Base-by-base conservation (phyloP, 2,329 filamentous ascomycete genomes). In the Penicillium sp. region DNA sequence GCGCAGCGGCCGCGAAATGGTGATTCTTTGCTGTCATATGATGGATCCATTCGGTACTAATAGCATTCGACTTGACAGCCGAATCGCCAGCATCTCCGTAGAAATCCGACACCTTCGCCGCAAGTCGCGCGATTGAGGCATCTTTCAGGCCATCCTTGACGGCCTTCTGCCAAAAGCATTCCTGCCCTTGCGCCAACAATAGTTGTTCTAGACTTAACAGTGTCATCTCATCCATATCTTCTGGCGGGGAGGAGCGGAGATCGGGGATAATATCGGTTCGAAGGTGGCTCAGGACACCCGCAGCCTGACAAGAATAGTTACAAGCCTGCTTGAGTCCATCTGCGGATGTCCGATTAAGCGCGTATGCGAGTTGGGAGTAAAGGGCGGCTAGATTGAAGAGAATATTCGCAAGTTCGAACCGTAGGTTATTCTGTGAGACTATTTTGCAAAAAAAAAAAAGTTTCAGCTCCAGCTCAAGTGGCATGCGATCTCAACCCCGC, bases 121-220 rank as follows among this genome's bases (percentile, higher is more conserved):
- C 92, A 16, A 99, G 81, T 71, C 95, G 94, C 2, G 94, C 90
- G 58, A 99, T 96, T 0, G 89, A 91, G 1, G 87, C 89, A 70
- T 99, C 94, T 72, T 96, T 97, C 76, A 96, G 86, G 21, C 88
- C 87, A 70, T 97, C 93, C 78, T 95, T 92, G 54, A 96, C 92
- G 1, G 94, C 93, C 71, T 96, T 97, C 64, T 94, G 89, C 94
- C 94, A 99, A 74, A 94, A 97, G 71, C 92, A 97, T 76, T 99
- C 94, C 70, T 99, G 94, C 24, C 89, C 92, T 71, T 99, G 92
- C 1, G 92, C 93, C 9, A 99, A 82, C 71, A 96, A 86, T 26
- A 99, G 81, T 71, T 93, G 85, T 63, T 90, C 85, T 42, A 97
- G 77, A 48, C 90, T 91, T 65, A 93, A 89, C 44, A 99, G 80